These are phyloP conservation scores for Fomitopsis betulina DNA, from an alignment of 1,284 basidiomycete genomes.

Conservation along the genomic window DNA sequence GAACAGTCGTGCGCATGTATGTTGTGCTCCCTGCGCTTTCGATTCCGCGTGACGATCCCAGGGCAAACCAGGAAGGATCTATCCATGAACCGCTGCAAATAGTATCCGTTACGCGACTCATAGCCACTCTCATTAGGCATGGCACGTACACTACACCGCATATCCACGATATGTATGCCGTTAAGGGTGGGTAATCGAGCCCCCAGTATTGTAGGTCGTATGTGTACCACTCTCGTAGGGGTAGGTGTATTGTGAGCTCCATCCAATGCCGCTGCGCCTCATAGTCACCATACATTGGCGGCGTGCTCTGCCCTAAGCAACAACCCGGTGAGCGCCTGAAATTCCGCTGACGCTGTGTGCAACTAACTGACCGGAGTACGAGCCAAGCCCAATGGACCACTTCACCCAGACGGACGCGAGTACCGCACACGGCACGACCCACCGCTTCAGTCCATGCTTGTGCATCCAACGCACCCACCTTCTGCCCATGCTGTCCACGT, in stretches of 20 bases:
- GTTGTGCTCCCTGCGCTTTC: slow-evolving; percentile 65
- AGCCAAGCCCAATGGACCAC: slow-evolving; percentile 68
- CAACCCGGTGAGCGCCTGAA: slow-evolving; percentile 1
- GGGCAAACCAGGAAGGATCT: slow-evolving; percentile 71
- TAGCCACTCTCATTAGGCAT: not conserved
- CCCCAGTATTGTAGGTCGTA: slow-evolving; percentile 91
- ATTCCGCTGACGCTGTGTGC: not conserved
- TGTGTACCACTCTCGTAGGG: slow-evolving; percentile 75
- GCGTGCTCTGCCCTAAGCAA: slow-evolving; percentile 53
- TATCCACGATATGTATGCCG: slow-evolving; percentile 82
- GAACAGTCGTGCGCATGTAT: slow-evolving; percentile 80
- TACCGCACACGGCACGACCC: slow-evolving; percentile 52
- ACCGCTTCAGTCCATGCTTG: slow-evolving; percentile 52
- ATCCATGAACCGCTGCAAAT: slow-evolving; percentile 56
- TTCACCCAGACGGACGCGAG: slow-evolving; percentile 54
- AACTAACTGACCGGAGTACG: slow-evolving; percentile 69
- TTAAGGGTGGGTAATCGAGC: slow-evolving; percentile 89
- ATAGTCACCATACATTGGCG: slow-evolving; percentile 88
- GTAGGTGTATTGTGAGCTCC: slow-evolving; percentile 80
- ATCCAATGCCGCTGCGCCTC: slow-evolving; percentile 96
- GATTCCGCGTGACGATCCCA: slow-evolving; percentile 73
- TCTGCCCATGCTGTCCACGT: slow-evolving; percentile 47
- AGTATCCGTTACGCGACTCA: not conserved
- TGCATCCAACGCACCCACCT: slow-evolving; percentile 77
- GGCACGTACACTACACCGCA: slow-evolving; percentile 55